Evolutionary conservation across 2,329 filamentous ascomycete genomes (phyloP), one percentile per base, ranked within the genome.

Genomic region (Aspergillus brunneoviolaceus): DNA sequence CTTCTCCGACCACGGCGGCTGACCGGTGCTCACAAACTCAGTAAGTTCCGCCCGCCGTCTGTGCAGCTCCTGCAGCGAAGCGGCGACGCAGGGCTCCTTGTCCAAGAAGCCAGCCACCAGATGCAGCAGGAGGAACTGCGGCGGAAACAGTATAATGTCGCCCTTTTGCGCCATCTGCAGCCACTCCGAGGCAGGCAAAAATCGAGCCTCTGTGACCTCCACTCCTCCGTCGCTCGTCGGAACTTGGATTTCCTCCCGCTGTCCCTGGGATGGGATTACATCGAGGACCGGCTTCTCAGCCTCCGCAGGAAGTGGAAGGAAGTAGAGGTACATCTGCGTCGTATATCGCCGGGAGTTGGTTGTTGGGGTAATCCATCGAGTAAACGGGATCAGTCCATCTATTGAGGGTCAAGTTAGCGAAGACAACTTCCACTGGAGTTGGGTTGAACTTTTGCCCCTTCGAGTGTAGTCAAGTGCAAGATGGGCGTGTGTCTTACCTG

Each of bases 251-350:
- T 80, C 65, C 82, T 86, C 70, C 83, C 84, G 63, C 66, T 78
- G 70, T 67, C 80, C 72, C 66, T 79, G 65, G 51, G 76, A 52
- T 48, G 74, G 63, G 64, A 77, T 62, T 70, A 76, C 67, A 62
- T 68, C 33, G 67, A 70, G 64, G 2, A 76, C 53, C 2, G 65
- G 63, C 35, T 70, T 70, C 27, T 74, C 72, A 3, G 70, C 63
- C 14, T 74, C 67, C 14, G 71, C 60, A n/a, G 77, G 74, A 11
- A 88, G 77, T 0, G 92, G 92, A 2, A 97, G 82, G 75, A 96
- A 88, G 76, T 96, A 96, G 11, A 98, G 75, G 77, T 98, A 99
- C 94, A 98, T 98, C 73, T 97, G 93, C 0, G 94, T 97, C 0
- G 90, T 91, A 78, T 96, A 99, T 50, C 95, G 85, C 68, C 88